Conservation (phyloP, 2,329 filamentous ascomycete species). For the Sarocladium strictum region DNA sequence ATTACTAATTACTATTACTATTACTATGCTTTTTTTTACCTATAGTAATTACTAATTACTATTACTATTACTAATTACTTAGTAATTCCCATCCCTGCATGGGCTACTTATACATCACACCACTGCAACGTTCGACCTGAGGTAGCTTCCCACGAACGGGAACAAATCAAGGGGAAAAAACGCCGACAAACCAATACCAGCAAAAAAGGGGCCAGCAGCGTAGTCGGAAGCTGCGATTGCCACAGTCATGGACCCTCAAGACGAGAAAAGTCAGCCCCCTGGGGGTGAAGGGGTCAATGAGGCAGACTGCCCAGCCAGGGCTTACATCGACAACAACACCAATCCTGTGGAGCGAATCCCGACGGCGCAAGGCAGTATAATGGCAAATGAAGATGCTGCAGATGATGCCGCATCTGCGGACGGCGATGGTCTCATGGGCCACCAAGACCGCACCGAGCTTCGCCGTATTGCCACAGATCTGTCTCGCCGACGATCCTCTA, state of each 20-base stretch:
- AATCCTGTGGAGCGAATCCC: background rate
- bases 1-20: no score
- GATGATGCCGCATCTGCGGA: background rate
- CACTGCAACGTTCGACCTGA: no score
- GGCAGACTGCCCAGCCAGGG: background rate
- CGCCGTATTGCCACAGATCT: constrained; percentile 24
- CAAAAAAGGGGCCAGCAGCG: no score
- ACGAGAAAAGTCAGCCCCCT: background rate
- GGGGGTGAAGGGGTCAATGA: background rate
- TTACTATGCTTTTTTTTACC: no score
- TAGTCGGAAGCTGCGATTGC: no score
- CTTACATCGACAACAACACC: background rate
- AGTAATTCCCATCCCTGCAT: background rate
- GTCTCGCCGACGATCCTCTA: constrained; percentile 16
- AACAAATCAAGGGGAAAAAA: no score
- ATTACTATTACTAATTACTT: no score
- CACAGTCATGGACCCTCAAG: constrained; percentile 3
- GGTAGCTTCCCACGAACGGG: no score
- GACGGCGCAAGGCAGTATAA: background rate
- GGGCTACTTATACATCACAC: background rate
- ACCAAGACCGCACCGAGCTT: constrained; percentile 20
- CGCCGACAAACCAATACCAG: no score
- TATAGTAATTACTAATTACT: no score
- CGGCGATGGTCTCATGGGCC: constrained; percentile 14
- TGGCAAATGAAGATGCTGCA: background rate